Conservation (phyloP, 1,139 yeast genomes). For the Geotrichum fermentans region DNA sequence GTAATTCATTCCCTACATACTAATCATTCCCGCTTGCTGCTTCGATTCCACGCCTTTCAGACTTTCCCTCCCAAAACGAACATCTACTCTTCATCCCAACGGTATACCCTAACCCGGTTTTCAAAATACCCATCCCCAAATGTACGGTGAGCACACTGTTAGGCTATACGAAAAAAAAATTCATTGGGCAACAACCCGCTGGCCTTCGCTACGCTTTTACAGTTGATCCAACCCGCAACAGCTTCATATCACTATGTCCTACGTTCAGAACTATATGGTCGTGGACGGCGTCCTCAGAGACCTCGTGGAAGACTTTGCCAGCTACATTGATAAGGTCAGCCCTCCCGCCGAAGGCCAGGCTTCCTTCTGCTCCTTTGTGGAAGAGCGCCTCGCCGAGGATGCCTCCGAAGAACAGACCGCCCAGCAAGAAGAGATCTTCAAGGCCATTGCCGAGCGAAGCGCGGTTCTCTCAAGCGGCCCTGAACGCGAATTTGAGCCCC, state of each 20-base stretch:
- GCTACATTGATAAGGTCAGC: conserved; percentile 38
- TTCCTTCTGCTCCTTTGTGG: conserved; percentile 20
- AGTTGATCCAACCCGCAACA: background rate
- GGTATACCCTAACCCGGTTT: background rate
- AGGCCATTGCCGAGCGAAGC: conserved; percentile 35
- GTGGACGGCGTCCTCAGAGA: conserved; percentile 40
- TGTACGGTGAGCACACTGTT: background rate
- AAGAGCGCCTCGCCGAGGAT: conserved; percentile 18
- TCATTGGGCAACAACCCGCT: background rate
- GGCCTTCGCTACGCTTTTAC: background rate
- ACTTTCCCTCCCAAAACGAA: too few species aligned
- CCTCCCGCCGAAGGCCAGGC: conserved; percentile 28
- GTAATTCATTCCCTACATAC: too few species aligned
- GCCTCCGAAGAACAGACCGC: conserved; percentile 14
- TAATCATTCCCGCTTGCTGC: too few species aligned
- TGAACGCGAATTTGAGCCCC: conserved; percentile 42
- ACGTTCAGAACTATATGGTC: conserved; percentile 31
- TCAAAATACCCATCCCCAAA: background rate
- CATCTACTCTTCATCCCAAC: too few species aligned
- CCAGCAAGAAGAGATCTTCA: conserved; percentile 32
- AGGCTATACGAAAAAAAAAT: background rate
- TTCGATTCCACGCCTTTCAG: too few species aligned
- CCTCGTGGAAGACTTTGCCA: conserved; percentile 38
- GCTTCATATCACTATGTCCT: conserved; percentile 11
- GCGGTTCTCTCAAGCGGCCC: conserved; percentile 35